Evolutionary conservation across 805 yeast genomes (phyloP), one percentile per base, ranked within the genome.

Genomic region (Wickerhamia fluorescens): DNA sequence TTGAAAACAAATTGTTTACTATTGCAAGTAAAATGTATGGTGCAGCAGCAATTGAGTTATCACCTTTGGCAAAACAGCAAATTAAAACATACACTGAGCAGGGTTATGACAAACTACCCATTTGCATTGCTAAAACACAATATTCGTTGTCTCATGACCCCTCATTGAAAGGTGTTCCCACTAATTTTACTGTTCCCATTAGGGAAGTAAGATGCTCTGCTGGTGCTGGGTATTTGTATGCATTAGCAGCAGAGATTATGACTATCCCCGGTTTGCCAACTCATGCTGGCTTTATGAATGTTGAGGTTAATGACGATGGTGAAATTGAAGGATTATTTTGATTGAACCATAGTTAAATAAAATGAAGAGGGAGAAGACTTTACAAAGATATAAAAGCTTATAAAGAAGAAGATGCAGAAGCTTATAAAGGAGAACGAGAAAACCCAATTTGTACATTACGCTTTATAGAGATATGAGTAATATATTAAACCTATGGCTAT

Each of bases 231-330:
- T 89, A 89, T 61, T 69, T 89, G 52, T 92, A 89, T 51, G 97
- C 97, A 2, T 70, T 89, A 45, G 96, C 96, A 11, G 96, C 94
- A 33, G 95, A 89, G 59, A 89, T 89, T 48, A 87, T 82, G 79
- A 89, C 98, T 16, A 88, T 89, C 45, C 98, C 98, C 16, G 98
- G 98, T 36, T 67, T 89, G 51, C 94, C 96, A 33, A 89, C 97
- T 7, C 88, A 84, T 54, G 82, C 94, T 44, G 97, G 97, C 15
- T 89, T 83, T 67, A 85, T 89, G 95, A 84, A 88, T 51, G 96
- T 89, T 35, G 98, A 89, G 58, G 92, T 89, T 31, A 76, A 82
- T 54, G 82, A 85, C 18, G 69, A 72, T 18, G 98, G 97, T 34
- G 87, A 87, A 51, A 88, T 89, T 44, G 95, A 86, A 46, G 97